A percentile compares a stretch with the other conserved stretches of the same genome.
These are phyloP conservation scores for Apiotrichum siamense DNA, from an alignment of 1,284 basidiomycete species.

Conservation along the genomic window DNA sequence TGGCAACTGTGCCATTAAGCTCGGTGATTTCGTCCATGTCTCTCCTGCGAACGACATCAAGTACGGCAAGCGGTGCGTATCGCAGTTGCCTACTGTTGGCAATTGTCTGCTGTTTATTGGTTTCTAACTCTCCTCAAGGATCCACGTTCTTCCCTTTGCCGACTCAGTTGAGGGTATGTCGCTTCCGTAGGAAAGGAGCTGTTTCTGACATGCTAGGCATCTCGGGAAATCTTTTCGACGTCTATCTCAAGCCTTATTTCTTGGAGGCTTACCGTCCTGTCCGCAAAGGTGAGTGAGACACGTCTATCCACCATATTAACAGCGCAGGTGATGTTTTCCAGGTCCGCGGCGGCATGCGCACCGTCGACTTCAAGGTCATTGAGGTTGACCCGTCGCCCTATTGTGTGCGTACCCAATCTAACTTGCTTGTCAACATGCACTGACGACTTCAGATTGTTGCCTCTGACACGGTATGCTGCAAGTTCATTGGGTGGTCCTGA, in stretches of 20 bases:
- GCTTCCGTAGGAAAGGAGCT: no score
- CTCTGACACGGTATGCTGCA: constrained; percentile 37
- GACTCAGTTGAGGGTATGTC: constrained; percentile 98
- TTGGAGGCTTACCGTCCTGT: constrained; percentile 62
- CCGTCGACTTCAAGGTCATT: constrained; percentile 90
- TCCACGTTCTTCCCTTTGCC: constrained; percentile 95
- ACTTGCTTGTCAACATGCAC: neutral
- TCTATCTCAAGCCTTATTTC: constrained; percentile 98
- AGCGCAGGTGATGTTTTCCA: constrained; percentile 90
- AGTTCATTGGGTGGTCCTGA: neutral
- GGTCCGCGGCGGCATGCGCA: constrained; percentile 93
- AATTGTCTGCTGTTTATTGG: neutral
- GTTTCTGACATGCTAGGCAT: no score
- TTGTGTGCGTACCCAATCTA: constrained; percentile 29
- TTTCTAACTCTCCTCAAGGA: no score
- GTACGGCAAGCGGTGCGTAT: constrained; percentile 77
- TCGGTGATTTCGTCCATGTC: constrained; percentile 91
- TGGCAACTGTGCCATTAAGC: constrained; percentile 95
- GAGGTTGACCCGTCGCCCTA: constrained; percentile 42
- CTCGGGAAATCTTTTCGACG: constrained; percentile 97
- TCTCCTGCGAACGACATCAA: constrained; percentile 97
- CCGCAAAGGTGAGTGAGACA: constrained; percentile 32
- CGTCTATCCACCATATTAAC: constrained; percentile 51
- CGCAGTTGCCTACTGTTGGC: no score
- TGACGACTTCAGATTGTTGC: constrained; percentile 34